phyloP scores from a whole-genome alignment of 805 yeast species.

The Pichia sporocuriosa region DNA sequence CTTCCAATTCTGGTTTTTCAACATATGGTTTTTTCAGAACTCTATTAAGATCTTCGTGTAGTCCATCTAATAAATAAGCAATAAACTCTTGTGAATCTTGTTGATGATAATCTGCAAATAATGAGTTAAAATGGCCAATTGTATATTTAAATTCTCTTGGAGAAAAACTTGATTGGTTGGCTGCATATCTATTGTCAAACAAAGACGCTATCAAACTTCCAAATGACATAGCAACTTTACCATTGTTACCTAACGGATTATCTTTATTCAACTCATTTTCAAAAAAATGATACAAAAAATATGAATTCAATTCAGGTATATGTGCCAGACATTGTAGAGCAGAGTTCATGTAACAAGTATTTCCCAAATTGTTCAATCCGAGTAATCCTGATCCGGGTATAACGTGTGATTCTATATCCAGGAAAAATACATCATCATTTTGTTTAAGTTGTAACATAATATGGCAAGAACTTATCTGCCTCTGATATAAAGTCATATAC shows the following conservation, averaged over 20 bases:
- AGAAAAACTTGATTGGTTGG: constrained; percentile 29
- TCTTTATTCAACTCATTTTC: constrained; percentile 59
- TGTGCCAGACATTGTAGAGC: constrained; percentile 87
- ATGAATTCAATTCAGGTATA: constrained; percentile 73
- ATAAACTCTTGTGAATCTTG: constrained; percentile 93
- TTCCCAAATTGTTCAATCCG: constrained; percentile 73
- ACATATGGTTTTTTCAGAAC: constrained; percentile 76
- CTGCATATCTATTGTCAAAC: constrained; percentile 32
- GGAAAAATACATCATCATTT: constrained; percentile 20
- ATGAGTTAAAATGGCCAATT: constrained; percentile 69
- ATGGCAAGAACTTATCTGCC: constrained; percentile 14
- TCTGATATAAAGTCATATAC: constrained; percentile 3
- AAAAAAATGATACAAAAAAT: constrained; percentile 59
- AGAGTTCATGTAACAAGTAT: constrained; percentile 92
- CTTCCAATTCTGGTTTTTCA: constrained; percentile 77
- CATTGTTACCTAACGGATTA: constrained; percentile 83
- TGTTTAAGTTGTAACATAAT: constrained; percentile 25
- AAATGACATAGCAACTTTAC: constrained; percentile 74
- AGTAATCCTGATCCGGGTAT: constrained; percentile 39
- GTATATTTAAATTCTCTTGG: constrained; percentile 77
- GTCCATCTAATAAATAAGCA: constrained; percentile 78
- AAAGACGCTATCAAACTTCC: constrained; percentile 58
- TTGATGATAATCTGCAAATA: constrained; percentile 77
- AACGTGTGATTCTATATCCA: constrained; percentile 20
- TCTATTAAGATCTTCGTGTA: constrained; percentile 89